Conservation (phyloP, 1,139 yeast species). For the Magnusiomyces starmeri region DNA sequence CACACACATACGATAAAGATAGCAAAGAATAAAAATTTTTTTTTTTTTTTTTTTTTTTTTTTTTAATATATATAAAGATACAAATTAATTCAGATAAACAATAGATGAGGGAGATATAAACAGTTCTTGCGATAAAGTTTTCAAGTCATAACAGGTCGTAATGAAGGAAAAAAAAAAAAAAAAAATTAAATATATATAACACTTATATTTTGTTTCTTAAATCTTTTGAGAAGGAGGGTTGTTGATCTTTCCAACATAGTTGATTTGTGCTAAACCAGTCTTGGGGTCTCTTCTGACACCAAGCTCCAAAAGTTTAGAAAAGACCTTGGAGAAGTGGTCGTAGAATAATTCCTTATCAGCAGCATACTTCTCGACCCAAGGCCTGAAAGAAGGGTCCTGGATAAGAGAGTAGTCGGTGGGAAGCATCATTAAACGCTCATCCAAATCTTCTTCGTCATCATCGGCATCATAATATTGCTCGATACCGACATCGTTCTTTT, state of each 20-base stretch:
- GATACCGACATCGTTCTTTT: slow-evolving; percentile 47
- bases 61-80: too few species aligned
- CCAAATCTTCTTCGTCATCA: slow-evolving; percentile 20
- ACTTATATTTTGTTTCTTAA: slow-evolving; percentile 8
- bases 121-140: too few species aligned
- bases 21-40: too few species aligned
- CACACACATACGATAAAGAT: too few species aligned
- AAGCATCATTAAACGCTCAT: slow-evolving; percentile 55
- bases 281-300: slow-evolving; percentile 40
- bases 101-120: too few species aligned
- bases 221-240: slow-evolving; percentile 20
- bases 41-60: too few species aligned
- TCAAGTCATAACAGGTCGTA: too few species aligned
- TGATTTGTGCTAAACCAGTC: slow-evolving; percentile 30
- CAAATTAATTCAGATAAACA: too few species aligned
- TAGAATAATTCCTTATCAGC: slow-evolving; percentile 45
- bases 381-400: slow-evolving; percentile 42
- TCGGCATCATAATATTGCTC: slow-evolving; percentile 73
- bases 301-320: slow-evolving; percentile 50
- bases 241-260: slow-evolving; percentile 24
- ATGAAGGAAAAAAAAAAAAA: neutral
- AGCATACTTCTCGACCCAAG: slow-evolving; percentile 50
- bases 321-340: slow-evolving; percentile 47
- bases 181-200: too few species aligned
- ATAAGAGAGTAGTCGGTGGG: slow-evolving; percentile 56